Conservation (phyloP, 2,329 filamentous ascomycete genomes). For the Passalora sequoiae region DNA sequence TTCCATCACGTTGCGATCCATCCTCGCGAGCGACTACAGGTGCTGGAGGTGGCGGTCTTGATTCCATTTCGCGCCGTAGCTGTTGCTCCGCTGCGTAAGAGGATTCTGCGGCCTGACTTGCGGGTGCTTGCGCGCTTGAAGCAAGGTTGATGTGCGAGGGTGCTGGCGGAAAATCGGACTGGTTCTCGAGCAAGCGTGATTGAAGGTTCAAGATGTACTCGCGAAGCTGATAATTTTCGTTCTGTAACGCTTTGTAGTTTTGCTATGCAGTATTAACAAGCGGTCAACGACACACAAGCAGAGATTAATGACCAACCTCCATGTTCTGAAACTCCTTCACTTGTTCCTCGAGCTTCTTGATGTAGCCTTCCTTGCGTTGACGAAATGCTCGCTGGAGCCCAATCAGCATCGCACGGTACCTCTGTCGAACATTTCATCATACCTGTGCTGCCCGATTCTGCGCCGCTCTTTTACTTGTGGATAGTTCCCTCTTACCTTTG, state of each 20-base stretch:
- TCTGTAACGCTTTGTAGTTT: slow-evolving; percentile 72
- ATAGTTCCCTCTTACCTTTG: slow-evolving; percentile 88
- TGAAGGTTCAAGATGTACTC: slow-evolving; percentile 93
- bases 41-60: slow-evolving; percentile 17
- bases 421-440: slow-evolving; percentile 34
- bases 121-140: slow-evolving; percentile 31
- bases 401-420: background rate
- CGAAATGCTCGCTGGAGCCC: slow-evolving; percentile 77
- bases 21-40: slow-evolving; percentile 21
- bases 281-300: no score
- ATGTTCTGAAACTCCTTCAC: slow-evolving; percentile 74
- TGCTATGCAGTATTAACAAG: background rate
- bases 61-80: slow-evolving; percentile 22
- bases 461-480: slow-evolving; percentile 90
- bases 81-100: slow-evolving; percentile 22
- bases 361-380: slow-evolving; percentile 95
- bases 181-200: slow-evolving; percentile 73
- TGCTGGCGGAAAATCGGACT: slow-evolving; percentile 77
- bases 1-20: slow-evolving; percentile 20
- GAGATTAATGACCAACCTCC: slow-evolving; percentile 40
- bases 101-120: slow-evolving; percentile 14
- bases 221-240: slow-evolving; percentile 83
- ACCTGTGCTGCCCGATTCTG: slow-evolving; percentile 97
- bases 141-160: slow-evolving; percentile 72
- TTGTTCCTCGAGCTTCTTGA: slow-evolving; percentile 93